Evolutionary conservation across 2,329 filamentous ascomycete genomes (phyloP), one percentile per base, ranked within the genome.

Genomic region (Colletotrichum magnum): DNA sequence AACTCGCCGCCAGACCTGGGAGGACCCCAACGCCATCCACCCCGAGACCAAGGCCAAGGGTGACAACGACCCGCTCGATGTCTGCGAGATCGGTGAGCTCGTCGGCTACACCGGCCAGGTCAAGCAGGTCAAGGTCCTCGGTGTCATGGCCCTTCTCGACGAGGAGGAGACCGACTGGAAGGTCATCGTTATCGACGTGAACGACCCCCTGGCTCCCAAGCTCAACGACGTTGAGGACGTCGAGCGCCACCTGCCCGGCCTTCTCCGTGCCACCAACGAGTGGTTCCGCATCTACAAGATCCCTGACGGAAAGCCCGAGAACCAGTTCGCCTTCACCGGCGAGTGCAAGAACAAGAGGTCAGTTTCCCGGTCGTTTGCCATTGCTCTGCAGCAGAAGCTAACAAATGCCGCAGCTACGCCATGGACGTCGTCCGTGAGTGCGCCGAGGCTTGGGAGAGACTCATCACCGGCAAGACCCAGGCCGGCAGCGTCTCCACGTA

Each of bases 201-300:
- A 98, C 86, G 96, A 99, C 87, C 95, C 96, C 75, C 89, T 99
- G 73, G 96, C 96, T 66, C 85, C 93, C 79, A 97, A 97, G 90
- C 93, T 99, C 81, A 95, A 99, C 87, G 95, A 98, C 83, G 92
- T 98, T 73, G 96, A 98, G 90, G 96, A 99, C 81, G 96, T 99
- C 76, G 96, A 99, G 90, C 92, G 95, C 80, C 96, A 98, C 87
- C 92, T 99, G 68, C 96, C 96, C 71, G 96, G 96, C 77, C 94
- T 99, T 70, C 90, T 99, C 82, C 93, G 96, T 76, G 96, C 96
- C 80, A 98, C 95, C 81, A 99, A 99, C 81, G 96, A 99, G 89
- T 99, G 96, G 96, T 99, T 99, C 94, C 94, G 96, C 84, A 99
- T 99, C 90, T 99, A 99, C 93, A 99, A 99, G 90, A 99, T 99